These are phyloP conservation scores for Cyclotella choctawhatcheeana DNA, from an alignment of 108 stramenopile genomes.

Conservation along the genomic window DNA sequence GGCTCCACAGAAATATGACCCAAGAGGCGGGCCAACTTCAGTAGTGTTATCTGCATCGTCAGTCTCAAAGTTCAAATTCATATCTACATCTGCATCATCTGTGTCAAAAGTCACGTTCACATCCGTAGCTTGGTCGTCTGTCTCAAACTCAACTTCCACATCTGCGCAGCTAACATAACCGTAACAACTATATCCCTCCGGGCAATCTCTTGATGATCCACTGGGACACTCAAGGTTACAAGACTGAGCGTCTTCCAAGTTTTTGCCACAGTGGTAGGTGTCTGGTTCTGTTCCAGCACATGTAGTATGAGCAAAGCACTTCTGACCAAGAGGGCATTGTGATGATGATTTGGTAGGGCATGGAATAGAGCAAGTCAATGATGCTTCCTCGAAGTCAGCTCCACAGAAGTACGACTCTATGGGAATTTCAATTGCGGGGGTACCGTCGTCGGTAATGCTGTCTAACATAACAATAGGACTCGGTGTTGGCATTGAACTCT, in stretches of 20 bases:
- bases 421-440: constrained; percentile 1
- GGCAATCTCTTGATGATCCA: constrained; percentile 64
- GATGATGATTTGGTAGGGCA: constrained; percentile 30
- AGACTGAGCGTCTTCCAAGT: constrained; percentile 71
- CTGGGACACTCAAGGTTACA: constrained; percentile 66
- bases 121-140: constrained; percentile 23
- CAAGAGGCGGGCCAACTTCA: constrained; percentile 17
- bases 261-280: constrained; percentile 68
- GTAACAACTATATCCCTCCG: constrained; percentile 68
- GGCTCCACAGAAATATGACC: constrained; percentile 47
- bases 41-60: constrained; percentile 21
- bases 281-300: constrained; percentile 28
- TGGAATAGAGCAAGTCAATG: constrained; percentile 35
- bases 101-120: constrained; percentile 17
- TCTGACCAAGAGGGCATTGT: constrained; percentile 34
- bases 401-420: constrained; percentile 48
- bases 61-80: constrained; percentile 8
- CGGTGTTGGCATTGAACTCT: background rate
- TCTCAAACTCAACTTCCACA: constrained; percentile 6
- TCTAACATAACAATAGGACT: constrained; percentile 28
- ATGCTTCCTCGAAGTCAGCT: constrained; percentile 40
- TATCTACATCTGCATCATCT: constrained; percentile 21
- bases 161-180: constrained; percentile 70
- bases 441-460: constrained; percentile 28
- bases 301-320: constrained; percentile 43